Base-by-base conservation (phyloP, 768 basidiomycete species). In the Chalciporus sphaerocephalus region DNA sequence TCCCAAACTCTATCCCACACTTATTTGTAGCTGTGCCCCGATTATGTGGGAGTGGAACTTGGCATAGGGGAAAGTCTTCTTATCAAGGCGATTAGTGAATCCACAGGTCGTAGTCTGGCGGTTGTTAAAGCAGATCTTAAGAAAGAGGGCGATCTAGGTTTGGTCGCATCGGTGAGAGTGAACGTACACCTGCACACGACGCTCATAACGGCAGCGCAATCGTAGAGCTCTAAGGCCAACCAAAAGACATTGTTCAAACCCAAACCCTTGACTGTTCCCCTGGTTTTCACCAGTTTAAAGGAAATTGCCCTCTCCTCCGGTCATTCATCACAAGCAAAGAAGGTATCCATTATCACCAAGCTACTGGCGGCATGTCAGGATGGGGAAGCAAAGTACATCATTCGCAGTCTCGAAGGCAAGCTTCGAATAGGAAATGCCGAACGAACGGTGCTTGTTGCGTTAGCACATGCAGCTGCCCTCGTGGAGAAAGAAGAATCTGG, bases 351-450 rank as follows among this genome's bases (percentile, higher is more conserved):
- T 49, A 93, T 99, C 60, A 95, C 92, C 32, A 91, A 92, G 61
- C 76, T 99, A 2, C 75, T 99, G 3, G 93, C 94, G 3, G 85
- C 92, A 1, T 98, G 94, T 62, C 85, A 90, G 58, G 91, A 83
- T 48, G 71, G 79, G 23, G 96, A 99, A 68, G 94, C 96, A 18
- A 98, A 97, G 62, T 99, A 94, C 64, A 89, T 98, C 54, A 85
- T 98, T 27, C 85, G 95, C 32, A 92, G 90, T 61, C 70, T 97
- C 52, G 94, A 97, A 69, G 96, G 96, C 48, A 99, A 99, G 66
- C 78, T 99, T 28, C 81, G 96, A 12, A 98, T 99, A 60, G 92
- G 96, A 33, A 87, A 97, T 60, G 96, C 96, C 6, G 96, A 98
- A 63, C 85, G 91, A 44, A 94, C 93, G 0, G 85, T 96, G n/a